Conservation (phyloP, 2,329 filamentous ascomycete species). For the Podosphaera aphanis region DNA sequence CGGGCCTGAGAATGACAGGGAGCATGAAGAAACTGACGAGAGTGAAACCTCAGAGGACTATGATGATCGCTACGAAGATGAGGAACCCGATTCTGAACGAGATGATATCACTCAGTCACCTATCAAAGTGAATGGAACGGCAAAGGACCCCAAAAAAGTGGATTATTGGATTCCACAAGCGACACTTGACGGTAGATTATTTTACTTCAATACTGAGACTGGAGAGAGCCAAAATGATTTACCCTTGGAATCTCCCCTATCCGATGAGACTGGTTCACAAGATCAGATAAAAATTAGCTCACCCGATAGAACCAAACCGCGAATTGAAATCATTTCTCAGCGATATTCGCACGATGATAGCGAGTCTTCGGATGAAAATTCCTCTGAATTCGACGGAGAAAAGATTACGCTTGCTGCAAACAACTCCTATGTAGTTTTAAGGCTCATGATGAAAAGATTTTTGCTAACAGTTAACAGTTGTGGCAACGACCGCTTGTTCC, state of each 20-base stretch:
- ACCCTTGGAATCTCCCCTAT: slow-evolving; percentile 72
- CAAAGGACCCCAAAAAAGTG: slow-evolving; percentile 55
- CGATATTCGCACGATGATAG: slow-evolving; percentile 68
- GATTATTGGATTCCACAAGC: slow-evolving; percentile 98
- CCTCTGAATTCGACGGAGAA: slow-evolving; percentile 68
- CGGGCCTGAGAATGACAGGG: slow-evolving; percentile 19
- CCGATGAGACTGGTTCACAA: slow-evolving; percentile 63
- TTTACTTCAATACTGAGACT: slow-evolving; percentile 96
- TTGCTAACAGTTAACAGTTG: slow-evolving; percentile 20
- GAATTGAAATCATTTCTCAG: slow-evolving; percentile 72
- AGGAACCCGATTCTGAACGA: slow-evolving; percentile 38
- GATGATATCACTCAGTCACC: slow-evolving; percentile 34
- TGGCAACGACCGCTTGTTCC: slow-evolving; percentile 30
- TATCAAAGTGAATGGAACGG: slow-evolving; percentile 35
- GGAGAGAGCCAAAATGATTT: slow-evolving; percentile 87
- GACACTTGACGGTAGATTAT: slow-evolving; percentile 74
- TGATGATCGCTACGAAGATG: slow-evolving; percentile 33
- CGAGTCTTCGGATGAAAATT: slow-evolving; percentile 62
- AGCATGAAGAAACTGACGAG: slow-evolving; percentile 38
- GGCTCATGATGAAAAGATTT: not conserved
- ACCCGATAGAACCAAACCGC: slow-evolving; percentile 72
- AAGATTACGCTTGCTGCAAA: slow-evolving; percentile 45
- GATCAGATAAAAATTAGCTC: slow-evolving; percentile 76
- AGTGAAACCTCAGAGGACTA: slow-evolving; percentile 44
- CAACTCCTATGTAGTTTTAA: slow-evolving; percentile 38